These are phyloP conservation scores for Arachis stenosperma DNA, from an alignment of 306 rosid species.

Conservation along the genomic window DNA sequence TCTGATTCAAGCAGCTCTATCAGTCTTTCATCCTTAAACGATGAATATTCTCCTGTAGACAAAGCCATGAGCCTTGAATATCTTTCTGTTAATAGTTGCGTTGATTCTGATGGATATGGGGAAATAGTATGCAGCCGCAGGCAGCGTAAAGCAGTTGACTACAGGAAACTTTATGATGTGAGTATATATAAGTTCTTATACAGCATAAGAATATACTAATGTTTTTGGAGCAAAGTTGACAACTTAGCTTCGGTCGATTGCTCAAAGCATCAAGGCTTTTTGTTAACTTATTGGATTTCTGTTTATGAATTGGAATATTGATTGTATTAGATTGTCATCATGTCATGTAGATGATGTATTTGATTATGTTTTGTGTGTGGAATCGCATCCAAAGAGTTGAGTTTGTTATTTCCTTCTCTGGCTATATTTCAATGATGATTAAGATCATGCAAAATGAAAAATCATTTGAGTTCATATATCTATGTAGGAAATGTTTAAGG, in stretches of 20 bases:
- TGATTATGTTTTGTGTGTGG: not conserved
- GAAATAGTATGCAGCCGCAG: constrained; percentile 65
- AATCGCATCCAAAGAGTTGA: constrained; percentile 2
- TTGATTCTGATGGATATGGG: constrained; percentile 65
- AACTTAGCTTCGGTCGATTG: not conserved
- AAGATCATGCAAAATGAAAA: constrained; percentile 10
- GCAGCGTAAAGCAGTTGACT: constrained; percentile 81
- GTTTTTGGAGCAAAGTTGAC: constrained; percentile 28
- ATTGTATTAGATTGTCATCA: constrained; percentile 5
- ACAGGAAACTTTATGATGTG: constrained; percentile 75
- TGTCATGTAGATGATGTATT: not conserved
- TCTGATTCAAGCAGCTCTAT: constrained; percentile 52
- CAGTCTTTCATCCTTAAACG: constrained; percentile 53
- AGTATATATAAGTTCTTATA: constrained; percentile 42
- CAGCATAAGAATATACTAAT: not conserved
- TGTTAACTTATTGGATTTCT: too few relatives aligned
- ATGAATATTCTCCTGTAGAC: constrained; percentile 42
- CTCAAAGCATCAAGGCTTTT: too few relatives aligned
- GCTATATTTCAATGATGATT: not conserved
- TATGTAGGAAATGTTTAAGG: constrained; percentile 92
- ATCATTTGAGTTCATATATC: constrained; percentile 15
- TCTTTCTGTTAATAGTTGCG: constrained; percentile 42
- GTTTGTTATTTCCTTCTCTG: constrained; percentile 2
- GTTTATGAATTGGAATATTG: constrained; percentile 4
- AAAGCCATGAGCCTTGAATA: constrained; percentile 43